Base-by-base conservation (phyloP, 352 stramenopile species). In the Globisporangium recalcitrans region DNA sequence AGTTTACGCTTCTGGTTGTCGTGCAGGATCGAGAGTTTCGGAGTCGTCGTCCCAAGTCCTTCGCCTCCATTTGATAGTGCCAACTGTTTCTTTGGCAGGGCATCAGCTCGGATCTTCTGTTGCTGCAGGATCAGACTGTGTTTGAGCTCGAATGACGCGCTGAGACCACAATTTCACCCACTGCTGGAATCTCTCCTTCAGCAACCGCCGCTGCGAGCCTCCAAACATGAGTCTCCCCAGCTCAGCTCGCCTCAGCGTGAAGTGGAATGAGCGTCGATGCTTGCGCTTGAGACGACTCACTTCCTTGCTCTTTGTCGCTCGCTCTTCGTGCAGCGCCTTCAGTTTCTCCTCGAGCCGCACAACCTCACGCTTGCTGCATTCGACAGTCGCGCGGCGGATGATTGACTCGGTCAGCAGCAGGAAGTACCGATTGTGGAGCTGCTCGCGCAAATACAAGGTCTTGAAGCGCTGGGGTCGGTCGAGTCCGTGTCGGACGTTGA, bases 401-500 rank as follows among this genome's bases (percentile, higher is more conserved):
- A 91, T 78, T 16, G 63, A 78, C 34, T 91, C 79, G 0, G 77
- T 86, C 9, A 91, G 54, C 16, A 91, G 31, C 0, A 68, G 61
- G n/a, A 91, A 89, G 38, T 91, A 89, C 11, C 70, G 58, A 1
- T 27, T 48, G 52, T 88, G 77, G 0, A 93, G 62, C 26, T 81
- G 73, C 32, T 84, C 77, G 2, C 77, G 67, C 13, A 91, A 51
- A 47, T 91, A 93, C 4, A 52, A 11, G 0, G 82, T 93, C 11
- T 69, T 66, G 60, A 93, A 93, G 0, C 75, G 73, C 66, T 93
- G 84, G 0, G 82, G 68, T 0, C 84, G 73, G 55, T 88, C 77
- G 8, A 91, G 76, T 0, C 73, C 69, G 32, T 93, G 84, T 1
- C 84, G 77, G 32, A 79, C 91, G 48, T 93, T 87, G 32, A 90